phyloP scores from a whole-genome alignment of 768 basidiomycete species.

The Lentinula lateritia region DNA sequence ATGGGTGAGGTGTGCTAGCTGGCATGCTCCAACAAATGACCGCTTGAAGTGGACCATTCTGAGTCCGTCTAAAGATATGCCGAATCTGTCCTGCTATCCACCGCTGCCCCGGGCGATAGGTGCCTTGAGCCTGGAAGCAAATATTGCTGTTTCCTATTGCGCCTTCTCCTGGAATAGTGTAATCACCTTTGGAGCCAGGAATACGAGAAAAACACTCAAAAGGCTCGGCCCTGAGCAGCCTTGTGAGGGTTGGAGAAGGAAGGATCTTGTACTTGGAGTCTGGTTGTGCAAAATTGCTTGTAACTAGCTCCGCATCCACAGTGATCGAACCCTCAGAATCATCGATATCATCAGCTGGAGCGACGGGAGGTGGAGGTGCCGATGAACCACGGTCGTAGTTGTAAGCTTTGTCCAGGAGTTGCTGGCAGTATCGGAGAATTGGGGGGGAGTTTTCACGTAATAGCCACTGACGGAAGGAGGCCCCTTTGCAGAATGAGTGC shows the following conservation, averaged over 20 bases:
- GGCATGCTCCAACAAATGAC: neutral
- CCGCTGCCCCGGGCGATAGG: neutral
- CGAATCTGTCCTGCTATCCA: constrained; percentile 4
- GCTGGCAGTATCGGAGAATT: constrained; percentile 6
- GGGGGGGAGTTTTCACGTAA: constrained; percentile 6
- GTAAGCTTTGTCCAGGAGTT: constrained; percentile 12
- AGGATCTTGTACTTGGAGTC: neutral
- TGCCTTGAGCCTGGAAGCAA: neutral
- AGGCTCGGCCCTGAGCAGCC: neutral
- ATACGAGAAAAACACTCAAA: neutral
- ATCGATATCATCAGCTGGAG: neutral
- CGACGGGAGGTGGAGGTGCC: no score
- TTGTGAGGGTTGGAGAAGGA: neutral
- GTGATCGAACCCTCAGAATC: neutral
- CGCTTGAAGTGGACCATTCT: neutral
- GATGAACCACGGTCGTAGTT: neutral
- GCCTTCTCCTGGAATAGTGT: neutral
- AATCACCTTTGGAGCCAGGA: neutral
- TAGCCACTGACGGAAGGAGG: constrained; percentile 9
- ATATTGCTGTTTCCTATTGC: constrained; percentile 1
- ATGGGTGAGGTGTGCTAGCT: neutral
- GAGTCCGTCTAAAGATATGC: neutral
- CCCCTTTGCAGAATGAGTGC: constrained; percentile 10
- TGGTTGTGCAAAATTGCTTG: neutral
- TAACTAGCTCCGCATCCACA: neutral